phyloP scores from a whole-genome alignment of 495 filamentous ascomycete species.

The Penicillium angulare region DNA sequence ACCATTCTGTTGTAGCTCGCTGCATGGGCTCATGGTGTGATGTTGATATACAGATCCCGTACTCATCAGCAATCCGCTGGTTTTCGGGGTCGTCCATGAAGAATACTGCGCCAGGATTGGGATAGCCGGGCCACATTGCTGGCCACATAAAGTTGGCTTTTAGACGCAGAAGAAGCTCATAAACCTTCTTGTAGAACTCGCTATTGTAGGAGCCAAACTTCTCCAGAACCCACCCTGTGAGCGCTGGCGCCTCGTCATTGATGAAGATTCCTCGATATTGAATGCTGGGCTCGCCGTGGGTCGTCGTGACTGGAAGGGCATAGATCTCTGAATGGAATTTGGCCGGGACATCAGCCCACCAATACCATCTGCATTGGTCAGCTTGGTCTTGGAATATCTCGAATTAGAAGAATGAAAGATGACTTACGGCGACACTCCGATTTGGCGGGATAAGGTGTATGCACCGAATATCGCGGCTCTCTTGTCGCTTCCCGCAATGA shows the following conservation, averaged over 20 bases:
- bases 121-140: constrained; percentile 54
- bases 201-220: constrained; percentile 58
- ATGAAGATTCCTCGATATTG: constrained; percentile 79
- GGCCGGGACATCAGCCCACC: constrained; percentile 67
- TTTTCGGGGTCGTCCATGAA: constrained; percentile 66
- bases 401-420: background rate
- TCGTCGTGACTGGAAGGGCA: constrained; percentile 48
- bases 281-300: constrained; percentile 61
- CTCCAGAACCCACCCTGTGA: constrained; percentile 67
- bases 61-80: constrained; percentile 67
- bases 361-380: constrained; percentile 54
- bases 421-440: constrained; percentile 63
- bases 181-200: constrained; percentile 66
- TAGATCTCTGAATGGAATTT: constrained; percentile 55
- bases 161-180: constrained; percentile 67
- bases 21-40: constrained; percentile 76
- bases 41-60: constrained; percentile 68
- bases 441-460: constrained; percentile 73
- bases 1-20: constrained; percentile 64
- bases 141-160: constrained; percentile 78
- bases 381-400: background rate
- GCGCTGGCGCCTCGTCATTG: constrained; percentile 72
- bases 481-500: constrained; percentile 67
- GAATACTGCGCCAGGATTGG: constrained; percentile 56
- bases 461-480: constrained; percentile 71